Base-by-base conservation (phyloP, 805 yeast genomes). In the Kodamaea kaohsiungensis region DNA sequence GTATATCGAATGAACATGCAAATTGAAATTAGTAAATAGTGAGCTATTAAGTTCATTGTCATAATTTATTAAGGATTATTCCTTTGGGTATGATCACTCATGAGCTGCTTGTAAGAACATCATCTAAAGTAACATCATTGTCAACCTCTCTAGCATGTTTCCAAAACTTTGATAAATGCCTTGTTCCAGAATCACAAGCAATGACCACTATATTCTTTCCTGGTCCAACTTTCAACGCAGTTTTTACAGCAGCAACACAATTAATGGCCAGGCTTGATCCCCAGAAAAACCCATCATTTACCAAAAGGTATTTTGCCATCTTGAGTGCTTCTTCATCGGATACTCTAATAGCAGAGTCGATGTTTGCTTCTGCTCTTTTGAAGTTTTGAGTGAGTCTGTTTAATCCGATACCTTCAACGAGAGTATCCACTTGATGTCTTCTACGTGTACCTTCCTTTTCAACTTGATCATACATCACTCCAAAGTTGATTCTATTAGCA, bases 101-200 rank as follows among this genome's bases (percentile, higher is more conserved):
- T 22, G 25, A 3, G 6, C 25, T 22, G 25, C 25, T 30, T 5
- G 13, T 8, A 8, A 30, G 35, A 16, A 72, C 59, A 19, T 77
- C 75, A 30, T 69, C 77, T 45, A 77, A 57, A 2, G 71, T 65
- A 22, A 82, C 63, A 53, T 66, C 68, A 33, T 63, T 66, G 17
- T 72, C 68, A 22, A 70, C 67, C 38, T 67, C 70, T 27, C 69
- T 67, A 0, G 93, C 93, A 51, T 77, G 71, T 61, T 86, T 89
- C 98, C 98, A 93, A 65, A 93, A 95, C 69, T 93, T 93, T 49
- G 95, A 88, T 55, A 93, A 65, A 70, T 93, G 99, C 60, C 99
- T 78, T 10, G 87, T 75, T 0, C 99, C 99, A 4, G 96, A 85
- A 67, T 93, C 99, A 67, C 98, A 95, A 1, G 96, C 89, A 48